Evolutionary conservation across 1,139 yeast genomes (phyloP).

Genomic region (Oligophagozyma castellii): DNA sequence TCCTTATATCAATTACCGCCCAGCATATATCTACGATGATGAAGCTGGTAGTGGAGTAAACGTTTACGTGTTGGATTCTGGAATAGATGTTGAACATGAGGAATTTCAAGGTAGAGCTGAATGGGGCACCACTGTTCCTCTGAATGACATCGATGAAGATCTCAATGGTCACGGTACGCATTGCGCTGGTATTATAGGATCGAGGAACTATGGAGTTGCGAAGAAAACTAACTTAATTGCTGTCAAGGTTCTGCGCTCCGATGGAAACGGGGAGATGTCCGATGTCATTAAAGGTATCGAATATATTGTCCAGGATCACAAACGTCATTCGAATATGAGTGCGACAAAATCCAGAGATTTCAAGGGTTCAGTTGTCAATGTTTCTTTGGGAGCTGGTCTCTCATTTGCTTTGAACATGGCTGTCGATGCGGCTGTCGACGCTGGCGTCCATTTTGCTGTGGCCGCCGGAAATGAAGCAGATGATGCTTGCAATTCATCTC

Average conservation of each 20-base stretch:
- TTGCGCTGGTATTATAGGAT: slow-evolving; percentile 78
- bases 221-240: slow-evolving; percentile 65
- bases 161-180: slow-evolving; percentile 91
- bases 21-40: slow-evolving; percentile 67
- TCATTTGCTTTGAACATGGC: slow-evolving; percentile 73
- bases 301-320: slow-evolving; percentile 36
- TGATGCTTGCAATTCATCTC: slow-evolving; percentile 75
- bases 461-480: slow-evolving; percentile 83
- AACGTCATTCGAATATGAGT: too few species aligned
- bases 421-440: slow-evolving; percentile 69
- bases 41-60: slow-evolving; percentile 90
- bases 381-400: slow-evolving; percentile 83
- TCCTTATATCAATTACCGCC: slow-evolving; percentile 62
- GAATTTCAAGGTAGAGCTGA: slow-evolving; percentile 85
- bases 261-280: slow-evolving; percentile 71
- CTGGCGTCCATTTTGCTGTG: slow-evolving; percentile 73
- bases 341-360: slow-evolving; percentile 35
- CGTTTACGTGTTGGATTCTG: slow-evolving; percentile 83
- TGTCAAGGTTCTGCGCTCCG: slow-evolving; percentile 61
- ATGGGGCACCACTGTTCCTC: slow-evolving; percentile 90
- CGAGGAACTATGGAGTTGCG: slow-evolving; percentile 68
- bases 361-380: slow-evolving; percentile 79
- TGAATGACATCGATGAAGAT: slow-evolving; percentile 69
- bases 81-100: slow-evolving; percentile 65
- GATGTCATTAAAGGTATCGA: slow-evolving; percentile 77